Conservation (phyloP, 129 eudicot species). For the Helichrysum umbraculigerum region DNA sequence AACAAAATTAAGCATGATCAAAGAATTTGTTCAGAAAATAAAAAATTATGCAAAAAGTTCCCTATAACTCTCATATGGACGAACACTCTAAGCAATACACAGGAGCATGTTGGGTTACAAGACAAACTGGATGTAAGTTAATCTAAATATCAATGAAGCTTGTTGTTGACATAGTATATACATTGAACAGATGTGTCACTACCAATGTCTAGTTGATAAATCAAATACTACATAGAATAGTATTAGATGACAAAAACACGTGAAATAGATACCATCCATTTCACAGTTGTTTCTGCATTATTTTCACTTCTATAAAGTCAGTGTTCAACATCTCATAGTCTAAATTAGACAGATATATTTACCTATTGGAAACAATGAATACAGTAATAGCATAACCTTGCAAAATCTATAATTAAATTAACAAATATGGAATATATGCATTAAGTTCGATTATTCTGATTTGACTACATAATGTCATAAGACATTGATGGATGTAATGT, state of each 20-base stretch:
- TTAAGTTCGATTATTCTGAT: constrained; percentile 4
- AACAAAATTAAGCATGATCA: constrained; percentile 22
- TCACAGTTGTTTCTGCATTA: neutral
- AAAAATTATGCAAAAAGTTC: constrained; percentile 6
- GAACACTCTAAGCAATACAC: constrained; percentile 6
- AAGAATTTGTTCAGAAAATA: neutral
- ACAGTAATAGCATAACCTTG: constrained; percentile 8
- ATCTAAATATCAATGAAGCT: neutral
- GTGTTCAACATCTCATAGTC: neutral
- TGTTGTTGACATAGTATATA: neutral
- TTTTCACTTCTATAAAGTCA: neutral
- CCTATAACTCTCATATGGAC: constrained; percentile 6
- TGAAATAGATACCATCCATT: neutral
- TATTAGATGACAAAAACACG: neutral
- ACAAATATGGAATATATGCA: neutral
- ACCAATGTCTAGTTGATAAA: neutral
- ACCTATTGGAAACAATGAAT: neutral
- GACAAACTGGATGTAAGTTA: neutral
- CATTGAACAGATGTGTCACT: neutral
- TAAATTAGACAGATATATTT: neutral
- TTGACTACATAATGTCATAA: constrained; percentile 1
- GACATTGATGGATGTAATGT: neutral
- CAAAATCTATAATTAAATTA: neutral
- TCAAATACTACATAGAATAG: neutral
- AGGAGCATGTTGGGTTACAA: constrained; percentile 14